These are phyloP conservation scores for Globisporangium cylindrosporum DNA, from an alignment of 352 stramenopile species.

Conservation along the genomic window DNA sequence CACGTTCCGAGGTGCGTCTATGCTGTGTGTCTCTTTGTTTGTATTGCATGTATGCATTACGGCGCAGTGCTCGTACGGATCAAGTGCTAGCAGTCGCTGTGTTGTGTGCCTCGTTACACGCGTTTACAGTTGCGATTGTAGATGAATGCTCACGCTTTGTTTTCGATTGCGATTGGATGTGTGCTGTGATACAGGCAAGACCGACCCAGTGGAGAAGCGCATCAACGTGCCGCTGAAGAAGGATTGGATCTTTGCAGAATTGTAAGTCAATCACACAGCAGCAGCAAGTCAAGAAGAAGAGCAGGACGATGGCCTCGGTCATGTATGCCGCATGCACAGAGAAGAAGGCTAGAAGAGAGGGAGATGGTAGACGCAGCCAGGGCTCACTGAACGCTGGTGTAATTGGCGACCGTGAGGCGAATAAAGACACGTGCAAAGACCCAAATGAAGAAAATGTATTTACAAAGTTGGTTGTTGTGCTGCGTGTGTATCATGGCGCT, in stretches of 20 bases:
- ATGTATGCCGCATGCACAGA: background rate
- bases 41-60: background rate
- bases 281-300: background rate
- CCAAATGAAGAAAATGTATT: constrained; percentile 10
- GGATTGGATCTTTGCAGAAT: constrained; percentile 46
- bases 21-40: background rate
- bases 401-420: constrained; percentile 8
- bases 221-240: constrained; percentile 79
- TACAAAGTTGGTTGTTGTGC: background rate
- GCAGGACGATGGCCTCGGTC: background rate
- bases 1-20: constrained; percentile 71
- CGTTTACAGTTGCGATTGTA: constrained; percentile 6
- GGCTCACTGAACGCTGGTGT: background rate
- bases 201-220: constrained; percentile 64
- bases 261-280: background rate
- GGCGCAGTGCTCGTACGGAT: background rate
- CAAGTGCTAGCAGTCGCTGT: background rate
- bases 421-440: constrained; percentile 1
- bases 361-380: background rate
- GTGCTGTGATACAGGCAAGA: constrained; percentile 42
- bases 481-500: background rate
- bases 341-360: background rate
- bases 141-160: background rate
- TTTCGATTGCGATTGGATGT: background rate
- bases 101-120: background rate